Evolutionary conservation across 306 rosid genomes (phyloP).

Genomic region (Citrullus colocynthis): DNA sequence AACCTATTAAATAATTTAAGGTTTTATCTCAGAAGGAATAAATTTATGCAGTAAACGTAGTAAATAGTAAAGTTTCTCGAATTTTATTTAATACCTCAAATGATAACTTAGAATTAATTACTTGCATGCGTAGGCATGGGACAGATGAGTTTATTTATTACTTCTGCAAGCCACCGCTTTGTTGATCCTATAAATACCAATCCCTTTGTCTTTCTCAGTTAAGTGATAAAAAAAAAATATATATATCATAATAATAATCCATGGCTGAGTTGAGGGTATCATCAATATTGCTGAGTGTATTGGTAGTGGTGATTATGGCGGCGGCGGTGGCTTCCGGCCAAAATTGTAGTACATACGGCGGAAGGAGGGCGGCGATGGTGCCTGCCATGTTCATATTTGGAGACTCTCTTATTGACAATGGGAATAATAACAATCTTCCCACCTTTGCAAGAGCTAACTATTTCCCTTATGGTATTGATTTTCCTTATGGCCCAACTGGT

Average conservation of each 20-base stretch:
- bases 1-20: too few relatives aligned
- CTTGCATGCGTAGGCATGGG: neutral
- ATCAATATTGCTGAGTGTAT: neutral
- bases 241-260: neutral
- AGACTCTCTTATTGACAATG: slow-evolving; percentile 88
- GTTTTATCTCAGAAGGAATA: too few relatives aligned
- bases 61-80: too few relatives aligned
- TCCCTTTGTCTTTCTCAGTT: neutral
- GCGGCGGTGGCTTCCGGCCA: slow-evolving; percentile 25
- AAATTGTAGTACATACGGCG: neutral
- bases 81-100: neutral
- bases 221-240: neutral
- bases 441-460: slow-evolving; percentile 91
- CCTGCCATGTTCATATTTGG: slow-evolving; percentile 96
- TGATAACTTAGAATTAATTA: neutral
- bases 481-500: slow-evolving; percentile 78
- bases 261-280: neutral
- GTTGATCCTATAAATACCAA: neutral
- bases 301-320: slow-evolving; percentile 1
- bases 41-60: too few relatives aligned
- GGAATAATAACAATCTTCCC: slow-evolving; percentile 73
- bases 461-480: slow-evolving; percentile 86
- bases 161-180: neutral
- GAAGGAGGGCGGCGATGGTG: slow-evolving; percentile 23
- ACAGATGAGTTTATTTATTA: neutral